Evolutionary conservation across 78 protist species (phyloP).

Genomic region (Pigoraptor vietnamica): DNA sequence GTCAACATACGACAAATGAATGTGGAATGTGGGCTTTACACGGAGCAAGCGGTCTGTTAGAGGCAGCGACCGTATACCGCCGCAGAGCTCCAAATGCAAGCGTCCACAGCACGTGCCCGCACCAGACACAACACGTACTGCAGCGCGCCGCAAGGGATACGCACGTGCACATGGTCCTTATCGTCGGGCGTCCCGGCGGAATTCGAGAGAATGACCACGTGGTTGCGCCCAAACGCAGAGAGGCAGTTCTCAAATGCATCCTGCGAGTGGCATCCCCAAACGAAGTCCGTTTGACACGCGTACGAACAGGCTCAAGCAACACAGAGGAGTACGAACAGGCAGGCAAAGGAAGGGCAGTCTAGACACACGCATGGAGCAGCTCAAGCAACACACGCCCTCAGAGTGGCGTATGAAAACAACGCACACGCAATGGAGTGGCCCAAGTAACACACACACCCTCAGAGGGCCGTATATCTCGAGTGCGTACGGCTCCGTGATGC

Average conservation of each 20-base stretch:
- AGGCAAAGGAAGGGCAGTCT: too few relatives aligned
- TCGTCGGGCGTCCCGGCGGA: constrained; percentile 27
- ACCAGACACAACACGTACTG: neutral
- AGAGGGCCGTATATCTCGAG: neutral
- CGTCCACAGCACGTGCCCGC: neutral
- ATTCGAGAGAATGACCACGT: constrained; percentile 18
- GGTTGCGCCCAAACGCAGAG: neutral
- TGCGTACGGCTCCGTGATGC: neutral
- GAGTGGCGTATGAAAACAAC: neutral
- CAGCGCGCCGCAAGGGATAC: neutral
- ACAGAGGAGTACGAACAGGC: neutral
- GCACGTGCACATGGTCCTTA: neutral
- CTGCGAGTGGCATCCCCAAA: neutral
- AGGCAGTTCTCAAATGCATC: neutral
- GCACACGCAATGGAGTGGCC: neutral
- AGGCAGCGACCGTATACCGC: too few relatives aligned
- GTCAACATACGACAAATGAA: neutral
- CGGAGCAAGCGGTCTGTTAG: neutral
- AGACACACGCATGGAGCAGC: too few relatives aligned
- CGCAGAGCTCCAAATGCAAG: too few relatives aligned
- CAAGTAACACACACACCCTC: neutral
- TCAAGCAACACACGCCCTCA: neutral
- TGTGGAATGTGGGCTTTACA: neutral
- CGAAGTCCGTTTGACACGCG: too few relatives aligned
- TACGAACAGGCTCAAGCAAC: neutral